Evolutionary conservation across 2,329 filamentous ascomycete genomes (phyloP).

Genomic region (Calonectria hongkongensis): DNA sequence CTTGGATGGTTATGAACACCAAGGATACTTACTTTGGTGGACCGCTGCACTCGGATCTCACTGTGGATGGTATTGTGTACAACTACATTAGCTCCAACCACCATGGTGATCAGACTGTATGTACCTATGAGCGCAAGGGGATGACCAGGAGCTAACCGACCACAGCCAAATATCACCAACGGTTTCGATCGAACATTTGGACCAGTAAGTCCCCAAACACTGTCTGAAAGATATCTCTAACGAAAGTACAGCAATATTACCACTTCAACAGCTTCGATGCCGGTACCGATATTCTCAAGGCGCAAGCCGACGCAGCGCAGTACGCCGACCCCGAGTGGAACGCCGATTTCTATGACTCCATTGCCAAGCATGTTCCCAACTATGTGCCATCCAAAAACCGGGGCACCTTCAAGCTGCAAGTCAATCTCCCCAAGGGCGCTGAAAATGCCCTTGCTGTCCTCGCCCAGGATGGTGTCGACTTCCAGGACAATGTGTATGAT

Average conservation of each 20-base stretch:
- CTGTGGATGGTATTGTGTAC: constrained; percentile 79
- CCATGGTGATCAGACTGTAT: constrained; percentile 73
- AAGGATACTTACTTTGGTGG: constrained; percentile 78
- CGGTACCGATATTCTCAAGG: constrained; percentile 65
- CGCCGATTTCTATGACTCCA: constrained; percentile 77
- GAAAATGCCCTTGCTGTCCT: constrained; percentile 73
- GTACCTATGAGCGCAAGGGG: not conserved
- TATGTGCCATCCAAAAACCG: constrained; percentile 73
- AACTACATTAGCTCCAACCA: constrained; percentile 79
- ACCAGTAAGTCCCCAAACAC: constrained; percentile 59
- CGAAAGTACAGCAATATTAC: constrained; percentile 68
- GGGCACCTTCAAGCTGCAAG: constrained; percentile 69
- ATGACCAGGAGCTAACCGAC: constrained; percentile 29
- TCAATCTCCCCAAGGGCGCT: constrained; percentile 71
- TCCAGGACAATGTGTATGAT: constrained; percentile 68
- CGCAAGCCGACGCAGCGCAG: constrained; percentile 72
- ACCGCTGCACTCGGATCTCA: constrained; percentile 77
- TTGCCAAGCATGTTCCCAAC: constrained; percentile 75
- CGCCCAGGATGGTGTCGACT: constrained; percentile 57
- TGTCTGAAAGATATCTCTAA: constrained; percentile 30
- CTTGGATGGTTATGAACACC: constrained; percentile 79
- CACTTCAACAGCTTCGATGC: constrained; percentile 75
- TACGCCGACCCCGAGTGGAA: constrained; percentile 73
- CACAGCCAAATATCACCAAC: constrained; percentile 75
- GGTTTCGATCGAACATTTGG: constrained; percentile 81